Evolutionary conservation across 2,329 filamentous ascomycete species (phyloP), one percentile per base, ranked within the genome.

Genomic region (Aspergillus fumigatiaffinis): DNA sequence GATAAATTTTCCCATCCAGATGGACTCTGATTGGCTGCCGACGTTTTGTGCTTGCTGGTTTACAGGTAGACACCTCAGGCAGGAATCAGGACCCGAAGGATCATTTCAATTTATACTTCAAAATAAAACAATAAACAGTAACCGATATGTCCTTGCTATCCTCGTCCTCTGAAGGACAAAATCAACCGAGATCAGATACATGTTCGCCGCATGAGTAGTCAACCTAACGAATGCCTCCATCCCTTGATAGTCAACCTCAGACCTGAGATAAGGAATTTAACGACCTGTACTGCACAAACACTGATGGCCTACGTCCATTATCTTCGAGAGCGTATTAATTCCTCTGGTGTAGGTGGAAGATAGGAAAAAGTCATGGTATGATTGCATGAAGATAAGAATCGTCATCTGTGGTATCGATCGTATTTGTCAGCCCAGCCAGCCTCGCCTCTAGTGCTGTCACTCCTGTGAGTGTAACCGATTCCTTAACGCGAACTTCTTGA

Each of bases 1-100:
- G 49, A 3, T 14, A 17, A 26, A 49, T 42, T 49, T 49, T 49
- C 48, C 20, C 23, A 29, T 23, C 17, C 32, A 38, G 14, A 17
- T 21, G 6, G 5, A 41, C 41, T 41, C 23, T 55, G 50, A 55
- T 55, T 55, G 54, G 54, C 41, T 55, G 49, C 54, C 50, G 4
- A 41, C 49, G 48, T 42, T 38, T 17, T 55, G 20, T 32, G 12
- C 17, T 9, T 47, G 17, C 17, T 8, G 25, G 28, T 3, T 12
- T 29, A 12, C 10, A 29, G 9, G 12, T 28, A 29, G 21, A 23
- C 3, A 23, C n/a, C 21, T 21, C 42, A 23, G 42, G 32, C 32
- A 38, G 5, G 14, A 38, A 38, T 38, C 14, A 38, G 32, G 4
- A 7, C 4, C 6, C 32, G 5, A 38, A 38, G 32, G 17, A 17